Percentiles rank a stretch among this genome's conserved stretches.
Evolutionary conservation across 495 filamentous ascomycete species (phyloP).

Genomic region (Cenococcum geophilum): DNA sequence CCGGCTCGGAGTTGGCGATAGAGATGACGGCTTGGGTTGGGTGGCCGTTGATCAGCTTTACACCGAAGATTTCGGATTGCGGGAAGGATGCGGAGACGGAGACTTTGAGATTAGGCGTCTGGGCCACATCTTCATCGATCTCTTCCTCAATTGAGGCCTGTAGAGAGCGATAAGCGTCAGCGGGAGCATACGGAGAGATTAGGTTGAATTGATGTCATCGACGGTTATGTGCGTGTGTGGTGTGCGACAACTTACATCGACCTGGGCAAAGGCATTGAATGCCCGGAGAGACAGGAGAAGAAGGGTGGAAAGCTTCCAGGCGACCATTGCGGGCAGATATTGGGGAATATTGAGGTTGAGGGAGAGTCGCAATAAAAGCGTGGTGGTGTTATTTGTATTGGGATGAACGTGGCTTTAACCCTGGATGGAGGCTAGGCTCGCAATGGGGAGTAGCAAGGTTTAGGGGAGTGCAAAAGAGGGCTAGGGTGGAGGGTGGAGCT

Average conservation of each 20-base stretch:
- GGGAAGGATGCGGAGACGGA: constrained; percentile 75
- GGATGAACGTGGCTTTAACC: constrained; percentile 6
- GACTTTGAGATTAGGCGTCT: constrained; percentile 60
- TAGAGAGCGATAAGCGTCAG: constrained; percentile 30
- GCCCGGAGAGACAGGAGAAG: constrained; percentile 65
- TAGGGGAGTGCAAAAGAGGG: no score
- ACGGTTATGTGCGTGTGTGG: background rate
- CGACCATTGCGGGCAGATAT: constrained; percentile 51
- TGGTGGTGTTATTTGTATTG: background rate
- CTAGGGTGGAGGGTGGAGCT: no score
- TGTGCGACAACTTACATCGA: constrained; percentile 50
- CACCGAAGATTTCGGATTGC: constrained; percentile 81
- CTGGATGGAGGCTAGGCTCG: background rate
- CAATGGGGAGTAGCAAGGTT: no score
- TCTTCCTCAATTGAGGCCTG: constrained; percentile 45
- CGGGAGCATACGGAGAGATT: constrained; percentile 15
- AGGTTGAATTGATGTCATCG: constrained; percentile 22
- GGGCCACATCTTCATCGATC: constrained; percentile 20
- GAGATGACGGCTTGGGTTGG: constrained; percentile 77
- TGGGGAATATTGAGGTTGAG: constrained; percentile 1
- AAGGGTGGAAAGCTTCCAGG: constrained; percentile 63
- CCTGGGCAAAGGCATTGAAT: constrained; percentile 54
- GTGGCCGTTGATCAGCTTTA: constrained; percentile 90
- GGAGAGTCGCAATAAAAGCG: background rate
- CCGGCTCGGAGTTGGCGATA: constrained; percentile 76